Conservation (phyloP, 2,329 filamentous ascomycete species). For the Xylaria sp. region DNA sequence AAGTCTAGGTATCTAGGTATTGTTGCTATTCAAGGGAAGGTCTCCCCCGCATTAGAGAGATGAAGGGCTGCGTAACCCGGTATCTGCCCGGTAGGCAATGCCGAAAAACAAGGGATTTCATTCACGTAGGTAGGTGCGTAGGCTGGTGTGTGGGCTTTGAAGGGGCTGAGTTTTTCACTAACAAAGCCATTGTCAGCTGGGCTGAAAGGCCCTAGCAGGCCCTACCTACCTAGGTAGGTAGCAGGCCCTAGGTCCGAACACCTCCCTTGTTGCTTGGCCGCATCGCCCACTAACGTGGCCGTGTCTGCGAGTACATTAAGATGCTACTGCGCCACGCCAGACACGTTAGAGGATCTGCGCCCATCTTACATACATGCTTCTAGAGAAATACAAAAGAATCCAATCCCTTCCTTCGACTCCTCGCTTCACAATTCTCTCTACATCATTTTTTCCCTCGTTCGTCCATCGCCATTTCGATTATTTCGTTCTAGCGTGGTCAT, state of each 20-base stretch:
- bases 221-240: too few species aligned
- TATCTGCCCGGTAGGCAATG: constrained; percentile 9
- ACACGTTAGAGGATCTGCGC: constrained; percentile 39
- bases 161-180: constrained; percentile 32
- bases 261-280: constrained; percentile 1
- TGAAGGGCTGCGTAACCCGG: constrained; percentile 7
- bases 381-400: constrained; percentile 46
- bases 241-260: background rate
- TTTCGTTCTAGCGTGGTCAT: background rate
- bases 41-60: constrained; percentile 18
- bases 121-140: background rate
- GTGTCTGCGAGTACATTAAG: background rate
- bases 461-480: constrained; percentile 7
- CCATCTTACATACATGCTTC: constrained; percentile 23
- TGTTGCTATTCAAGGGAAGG: background rate
- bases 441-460: constrained; percentile 28
- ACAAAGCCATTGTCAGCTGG: constrained; percentile 36
- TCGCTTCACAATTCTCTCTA: constrained; percentile 11
- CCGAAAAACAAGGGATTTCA: constrained; percentile 11
- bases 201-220: constrained; percentile 18
- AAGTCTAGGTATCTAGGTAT: background rate
- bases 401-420: constrained; percentile 37
- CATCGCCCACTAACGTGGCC: constrained; percentile 23
- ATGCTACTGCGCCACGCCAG: constrained; percentile 47
- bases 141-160: background rate